phyloP scores from a whole-genome alignment of 2,329 filamentous ascomycete genomes.

The Colletotrichum zoysiae region DNA sequence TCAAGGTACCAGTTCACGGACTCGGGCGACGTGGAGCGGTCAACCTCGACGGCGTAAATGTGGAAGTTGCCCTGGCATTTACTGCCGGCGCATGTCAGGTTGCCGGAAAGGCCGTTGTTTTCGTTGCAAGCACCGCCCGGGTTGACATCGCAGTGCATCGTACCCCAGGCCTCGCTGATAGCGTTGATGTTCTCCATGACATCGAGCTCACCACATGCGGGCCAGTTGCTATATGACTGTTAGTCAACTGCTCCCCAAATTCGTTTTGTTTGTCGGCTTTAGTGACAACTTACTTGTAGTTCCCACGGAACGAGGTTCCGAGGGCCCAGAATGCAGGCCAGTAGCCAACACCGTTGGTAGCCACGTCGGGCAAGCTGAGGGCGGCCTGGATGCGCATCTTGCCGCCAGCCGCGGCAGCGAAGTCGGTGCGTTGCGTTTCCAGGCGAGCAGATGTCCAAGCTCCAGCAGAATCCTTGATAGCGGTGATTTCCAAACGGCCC shows the following conservation, averaged over 20 bases:
- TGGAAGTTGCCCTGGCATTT: neutral
- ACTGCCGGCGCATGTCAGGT: neutral
- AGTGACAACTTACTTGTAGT: neutral
- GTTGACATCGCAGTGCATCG: constrained; percentile 56
- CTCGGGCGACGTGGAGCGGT: neutral
- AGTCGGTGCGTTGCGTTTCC: constrained; percentile 52
- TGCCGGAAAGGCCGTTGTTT: constrained; percentile 49
- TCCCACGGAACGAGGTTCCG: neutral
- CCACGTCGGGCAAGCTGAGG: constrained; percentile 55
- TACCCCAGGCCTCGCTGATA: constrained; percentile 49
- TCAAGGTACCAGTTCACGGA: neutral
- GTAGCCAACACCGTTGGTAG: constrained; percentile 41
- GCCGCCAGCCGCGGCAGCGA: constrained; percentile 50
- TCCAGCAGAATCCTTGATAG: neutral
- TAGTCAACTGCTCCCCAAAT: neutral
- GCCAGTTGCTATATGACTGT: neutral
- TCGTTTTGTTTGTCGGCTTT: neutral
- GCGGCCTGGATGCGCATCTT: constrained; percentile 54
- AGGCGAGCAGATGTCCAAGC: constrained; percentile 53
- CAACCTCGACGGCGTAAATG: neutral
- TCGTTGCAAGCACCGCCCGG: constrained; percentile 58
- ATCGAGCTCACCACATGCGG: constrained; percentile 45
- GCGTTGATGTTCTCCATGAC: constrained; percentile 59
- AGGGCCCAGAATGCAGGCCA: constrained; percentile 1
- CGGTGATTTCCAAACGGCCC: neutral